Evolutionary conservation across 2,329 filamentous ascomycete species (phyloP), one percentile per base, ranked within the genome.

Genomic region (Aspergillus hiratsukae): DNA sequence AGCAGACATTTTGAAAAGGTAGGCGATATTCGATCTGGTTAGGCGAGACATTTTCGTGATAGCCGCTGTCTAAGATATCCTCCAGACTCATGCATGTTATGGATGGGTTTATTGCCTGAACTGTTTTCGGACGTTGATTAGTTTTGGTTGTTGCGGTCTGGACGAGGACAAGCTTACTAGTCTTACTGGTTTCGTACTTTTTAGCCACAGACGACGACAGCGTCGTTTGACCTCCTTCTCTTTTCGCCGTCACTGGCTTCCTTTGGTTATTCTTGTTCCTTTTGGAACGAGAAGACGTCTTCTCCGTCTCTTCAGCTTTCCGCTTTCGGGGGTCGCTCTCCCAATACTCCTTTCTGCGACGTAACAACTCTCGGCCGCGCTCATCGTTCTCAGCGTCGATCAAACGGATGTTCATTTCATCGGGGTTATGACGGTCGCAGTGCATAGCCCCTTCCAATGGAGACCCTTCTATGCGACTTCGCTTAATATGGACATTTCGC

Each of bases 1-100:
- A 91, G 45, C 85, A 88, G 55, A 81, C 76, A 66, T 92, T 91
- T 55, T 86, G 80, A 66, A 96, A 96, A 0, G 91, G 90, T 0
- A 92, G 66, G 2, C 65, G 68, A 56, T 78, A 78, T 23, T 70
- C 61, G n/a, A 76, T 68, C 3, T 76, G 77, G 1, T 69, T 74
- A 7, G 79, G 72, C 1, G 81, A 73, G 29, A 72, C 73, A 19
- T 79, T 79, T 48, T 78, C 68, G 60, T 83, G 75, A 29, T 64
- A 70, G 61, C 76, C 65, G 31, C 76, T 75, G 54, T 79, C 71
- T 23, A 83, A 59, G 46, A 87, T 84, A 17, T 80, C 75, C 17
- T 74, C 67, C 19, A 84, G 62, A 0, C 73, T 66, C 29, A 67
- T 74, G 53, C 69, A 41, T 8, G 69, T 69, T 6, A 77, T 69